Evolutionary conservation across 129 eudicot species (phyloP), one percentile per base, ranked within the genome.

Genomic region (Helichrysum umbraculigerum): DNA sequence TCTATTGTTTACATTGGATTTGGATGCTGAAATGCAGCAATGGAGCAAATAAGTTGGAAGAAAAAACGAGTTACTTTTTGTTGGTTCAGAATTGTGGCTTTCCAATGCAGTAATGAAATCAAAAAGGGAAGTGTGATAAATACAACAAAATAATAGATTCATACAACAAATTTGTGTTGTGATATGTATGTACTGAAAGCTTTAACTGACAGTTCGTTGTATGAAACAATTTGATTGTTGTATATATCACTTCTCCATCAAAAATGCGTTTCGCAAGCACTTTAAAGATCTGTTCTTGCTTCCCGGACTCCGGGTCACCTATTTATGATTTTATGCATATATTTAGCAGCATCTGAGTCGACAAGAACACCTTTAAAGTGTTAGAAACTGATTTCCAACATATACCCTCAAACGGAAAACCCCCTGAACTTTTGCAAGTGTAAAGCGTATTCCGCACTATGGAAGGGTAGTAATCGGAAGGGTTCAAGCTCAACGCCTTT

Each of bases 1-100:
- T 74, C 28, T 25, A 25, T 25, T 58, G 70, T 74, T 73, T 42
- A 74, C 76, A 80, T 80, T 80, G 33, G 76, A 74, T 56, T 67
- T 80, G 56, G 59, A 41, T 68, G 79, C 84, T 66, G 66, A 80
- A 66, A 73, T 12, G 52, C 61, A 66, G 70, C 79, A 73, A 58
- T 34, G 28, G 79, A 74, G 69, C 32, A 29, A 80, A 73, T 70
- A 67, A 74, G 75, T 32, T 37, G 66, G 73, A 66, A 58, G 54
- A 16, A 17, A 66, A 66, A 67, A 66, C 19, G 10, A 79, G 52
- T 42, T 42, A 67, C 70, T 80, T 80, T 16, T 74, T 73, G 69
- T 32, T 74, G 70, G 35, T 66, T 80, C 56, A 32, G 16, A 44
- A 39, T 56, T 76, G 52, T 76, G 66, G 37, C 17, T 47, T 75